phyloP scores from a whole-genome alignment of 2,329 filamentous ascomycete species.

The Aspergillus aculeatinus region DNA sequence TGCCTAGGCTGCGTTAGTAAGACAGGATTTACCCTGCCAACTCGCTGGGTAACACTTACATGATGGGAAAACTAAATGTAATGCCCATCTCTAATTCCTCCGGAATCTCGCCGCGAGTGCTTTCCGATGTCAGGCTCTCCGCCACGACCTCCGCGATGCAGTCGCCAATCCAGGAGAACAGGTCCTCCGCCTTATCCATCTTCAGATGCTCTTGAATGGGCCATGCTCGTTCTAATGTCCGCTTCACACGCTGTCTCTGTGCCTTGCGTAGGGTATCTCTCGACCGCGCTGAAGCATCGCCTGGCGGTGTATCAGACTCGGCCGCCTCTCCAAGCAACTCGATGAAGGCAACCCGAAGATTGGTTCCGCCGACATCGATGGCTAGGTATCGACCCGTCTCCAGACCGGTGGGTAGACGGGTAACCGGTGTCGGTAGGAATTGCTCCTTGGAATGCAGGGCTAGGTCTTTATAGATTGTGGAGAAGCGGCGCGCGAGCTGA shows the following conservation, averaged over 20 bases:
- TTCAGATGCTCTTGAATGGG: slow-evolving; percentile 57
- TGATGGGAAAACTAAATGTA: slow-evolving; percentile 52
- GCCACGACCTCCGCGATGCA: slow-evolving; percentile 72
- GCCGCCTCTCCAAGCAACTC: slow-evolving; percentile 49
- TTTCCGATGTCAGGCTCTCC: slow-evolving; percentile 47
- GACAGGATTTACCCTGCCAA: not conserved
- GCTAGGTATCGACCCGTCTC: slow-evolving; percentile 57
- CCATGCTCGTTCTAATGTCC: slow-evolving; percentile 53
- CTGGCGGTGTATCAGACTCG: slow-evolving; percentile 34
- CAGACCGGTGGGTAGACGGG: slow-evolving; percentile 49
- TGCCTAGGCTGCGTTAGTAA: slow-evolving; percentile 40
- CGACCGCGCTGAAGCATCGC: slow-evolving; percentile 39
- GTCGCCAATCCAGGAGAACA: slow-evolving; percentile 79
- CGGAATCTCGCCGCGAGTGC: slow-evolving; percentile 40
- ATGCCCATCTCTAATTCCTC: slow-evolving; percentile 51
- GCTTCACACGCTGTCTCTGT: slow-evolving; percentile 46
- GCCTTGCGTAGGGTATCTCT: slow-evolving; percentile 47
- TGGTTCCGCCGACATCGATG: slow-evolving; percentile 59
- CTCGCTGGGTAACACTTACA: slow-evolving; percentile 35
- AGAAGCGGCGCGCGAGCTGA: slow-evolving; percentile 47
- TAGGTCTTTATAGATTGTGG: slow-evolving; percentile 44
- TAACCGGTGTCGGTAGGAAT: slow-evolving; percentile 50
- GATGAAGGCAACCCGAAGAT: slow-evolving; percentile 57
- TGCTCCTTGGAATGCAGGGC: slow-evolving; percentile 48
- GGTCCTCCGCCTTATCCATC: slow-evolving; percentile 67